Evolutionary conservation across 2,329 filamentous ascomycete genomes (phyloP), one percentile per base, ranked within the genome.

Genomic region (Graphilbum sp.): DNA sequence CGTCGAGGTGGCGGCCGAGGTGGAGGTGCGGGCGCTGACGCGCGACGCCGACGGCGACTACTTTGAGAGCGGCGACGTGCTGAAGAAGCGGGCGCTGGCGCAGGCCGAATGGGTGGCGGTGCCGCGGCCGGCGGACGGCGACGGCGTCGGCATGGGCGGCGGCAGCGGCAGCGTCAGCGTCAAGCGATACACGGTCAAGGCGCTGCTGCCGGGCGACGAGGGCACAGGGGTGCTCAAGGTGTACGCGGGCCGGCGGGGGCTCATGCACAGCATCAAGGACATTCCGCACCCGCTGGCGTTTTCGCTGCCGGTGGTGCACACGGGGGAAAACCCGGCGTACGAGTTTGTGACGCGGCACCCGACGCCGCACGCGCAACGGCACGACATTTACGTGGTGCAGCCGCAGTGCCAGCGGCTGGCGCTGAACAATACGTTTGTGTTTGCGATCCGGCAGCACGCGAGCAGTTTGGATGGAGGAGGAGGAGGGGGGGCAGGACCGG

Each of bases 201-300:
- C 85, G 2, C 62, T 96, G 15, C 64, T 98, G 1, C 88, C 92
- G 1, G 82, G 85, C 20, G 88, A 96, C 48, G 88, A 95, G 58
- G 87, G 87, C 12, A 79, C 83, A 32, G 90, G 84, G 32, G 72
- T 80, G 12, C 63, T 98, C 41, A 95, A 92, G 56, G 66, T 98
- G 27, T 98, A 95, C 56, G 88, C 87, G 12, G 90, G 92, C 43
- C 90, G 87, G 56, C 76, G 87, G 45, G 92, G 92, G 1, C 67
- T 98, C 39, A 96, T 96, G 87, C 90, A 96, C 60, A 92, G 83
- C 45, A 88, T 90, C 63, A 90, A 90, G 56, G 84, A 95, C 54
- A 95, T 95, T 39, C 87, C 90, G 8, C 88, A 98, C 52, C 79
- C 87, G 3, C 63, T 98, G 38, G 87, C 88, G 1, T 78, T 96